Percentiles rank a stretch among this genome's conserved stretches.
These are phyloP conservation scores for Sphenostylis stenocarpa DNA, from an alignment of 306 rosid species.

Conservation along the genomic window DNA sequence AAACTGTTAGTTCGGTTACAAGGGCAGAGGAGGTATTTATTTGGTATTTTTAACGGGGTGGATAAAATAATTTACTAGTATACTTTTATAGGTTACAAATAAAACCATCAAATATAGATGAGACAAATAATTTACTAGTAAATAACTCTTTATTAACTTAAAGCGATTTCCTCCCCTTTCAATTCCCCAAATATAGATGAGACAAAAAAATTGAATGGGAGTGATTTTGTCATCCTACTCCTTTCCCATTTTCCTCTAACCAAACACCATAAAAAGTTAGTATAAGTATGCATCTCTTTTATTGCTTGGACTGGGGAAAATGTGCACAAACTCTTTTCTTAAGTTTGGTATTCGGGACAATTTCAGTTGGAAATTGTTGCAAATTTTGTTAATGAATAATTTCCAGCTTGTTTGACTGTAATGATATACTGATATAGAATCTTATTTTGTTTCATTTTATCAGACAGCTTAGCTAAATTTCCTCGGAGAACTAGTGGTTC, in stretches of 20 bases:
- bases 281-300: background rate
- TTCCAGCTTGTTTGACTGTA: conserved; percentile 19
- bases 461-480: conserved; percentile 91
- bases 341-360: background rate
- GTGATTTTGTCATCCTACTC: background rate
- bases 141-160: background rate
- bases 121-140: background rate
- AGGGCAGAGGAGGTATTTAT: background rate
- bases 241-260: background rate
- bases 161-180: background rate
- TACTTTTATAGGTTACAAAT: background rate
- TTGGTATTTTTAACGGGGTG: background rate
- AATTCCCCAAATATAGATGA: background rate
- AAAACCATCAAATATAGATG: background rate
- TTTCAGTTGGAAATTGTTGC: background rate
- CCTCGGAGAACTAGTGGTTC: conserved; percentile 80
- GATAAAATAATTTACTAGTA: background rate
- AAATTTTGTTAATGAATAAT: background rate
- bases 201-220: background rate
- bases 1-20: background rate
- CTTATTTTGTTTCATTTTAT: conserved; percentile 20
- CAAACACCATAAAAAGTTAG: background rate
- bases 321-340: background rate
- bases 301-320: background rate
- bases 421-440: background rate